Percentiles rank a stretch among this genome's conserved stretches.
Evolutionary conservation across 495 filamentous ascomycete genomes (phyloP).

Genomic region (Tuber calosporum): DNA sequence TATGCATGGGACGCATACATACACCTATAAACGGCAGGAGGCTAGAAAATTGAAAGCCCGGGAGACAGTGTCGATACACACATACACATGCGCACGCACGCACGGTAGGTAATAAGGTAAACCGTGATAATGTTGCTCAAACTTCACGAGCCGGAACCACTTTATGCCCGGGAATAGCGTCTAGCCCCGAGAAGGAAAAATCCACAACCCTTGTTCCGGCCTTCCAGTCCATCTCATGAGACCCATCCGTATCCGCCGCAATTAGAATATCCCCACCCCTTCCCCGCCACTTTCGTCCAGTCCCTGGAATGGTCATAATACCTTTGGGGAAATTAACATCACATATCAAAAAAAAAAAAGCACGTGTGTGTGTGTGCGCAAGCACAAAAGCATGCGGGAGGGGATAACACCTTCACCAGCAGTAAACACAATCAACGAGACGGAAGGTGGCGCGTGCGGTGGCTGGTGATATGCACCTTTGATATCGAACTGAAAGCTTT

Average conservation of each 20-base stretch:
- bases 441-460: not conserved
- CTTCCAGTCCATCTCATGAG: conserved; percentile 4
- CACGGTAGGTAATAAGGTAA: not conserved
- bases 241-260: not conserved
- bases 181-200: not conserved
- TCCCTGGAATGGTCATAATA: not conserved
- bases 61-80: not conserved
- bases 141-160: not conserved
- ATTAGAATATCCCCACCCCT: not conserved
- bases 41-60: not conserved
- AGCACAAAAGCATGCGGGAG: not conserved
- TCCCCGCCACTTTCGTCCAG: not conserved
- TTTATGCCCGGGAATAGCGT: not conserved
- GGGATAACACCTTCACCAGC: not conserved
- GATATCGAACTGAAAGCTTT: conserved; percentile 3
- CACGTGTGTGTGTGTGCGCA: no score
- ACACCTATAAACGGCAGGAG: not conserved
- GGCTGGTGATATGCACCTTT: not conserved
- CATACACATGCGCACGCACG: not conserved
- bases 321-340: not conserved
- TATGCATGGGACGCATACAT: not conserved
- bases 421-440: not conserved
- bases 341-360: no score
- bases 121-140: not conserved
- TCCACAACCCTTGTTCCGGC: not conserved